Conservation (phyloP, 257 asterid genomes). For the Primulina tabacum region DNA sequence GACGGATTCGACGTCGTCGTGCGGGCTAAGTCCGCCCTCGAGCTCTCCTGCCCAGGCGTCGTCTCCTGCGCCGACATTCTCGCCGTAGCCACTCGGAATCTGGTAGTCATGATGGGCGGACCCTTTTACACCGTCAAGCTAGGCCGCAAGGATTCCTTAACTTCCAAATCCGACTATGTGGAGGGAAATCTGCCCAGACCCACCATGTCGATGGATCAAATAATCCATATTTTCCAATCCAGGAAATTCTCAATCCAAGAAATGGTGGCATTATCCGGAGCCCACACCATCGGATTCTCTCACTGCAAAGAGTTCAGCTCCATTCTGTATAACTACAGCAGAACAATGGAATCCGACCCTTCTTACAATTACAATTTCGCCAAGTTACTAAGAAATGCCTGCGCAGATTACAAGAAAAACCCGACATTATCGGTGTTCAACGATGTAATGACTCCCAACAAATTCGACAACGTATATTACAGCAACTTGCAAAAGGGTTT, state of each 20-base stretch:
- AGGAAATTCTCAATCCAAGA: slow-evolving; percentile 65
- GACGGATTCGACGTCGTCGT: slow-evolving; percentile 89
- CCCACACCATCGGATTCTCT: slow-evolving; percentile 93
- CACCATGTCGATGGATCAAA: slow-evolving; percentile 54
- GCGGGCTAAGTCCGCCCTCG: slow-evolving; percentile 84
- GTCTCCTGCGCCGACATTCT: slow-evolving; percentile 93
- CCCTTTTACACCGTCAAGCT: slow-evolving; percentile 60
- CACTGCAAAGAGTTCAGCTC: slow-evolving; percentile 87
- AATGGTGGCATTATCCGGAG: slow-evolving; percentile 86
- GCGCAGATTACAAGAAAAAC: slow-evolving; percentile 47
- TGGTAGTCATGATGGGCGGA: slow-evolving; percentile 79
- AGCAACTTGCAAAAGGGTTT: slow-evolving; percentile 62
- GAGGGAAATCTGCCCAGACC: slow-evolving; percentile 74
- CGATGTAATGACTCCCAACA: slow-evolving; percentile 67
- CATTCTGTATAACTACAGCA: slow-evolving; percentile 61
- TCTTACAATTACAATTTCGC: slow-evolving; percentile 71
- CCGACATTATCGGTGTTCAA: slow-evolving; percentile 82
- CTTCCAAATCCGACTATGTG: slow-evolving; percentile 46
- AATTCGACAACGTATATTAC: slow-evolving; percentile 69
- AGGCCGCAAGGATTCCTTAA: slow-evolving; percentile 66
- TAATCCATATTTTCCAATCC: slow-evolving; percentile 50
- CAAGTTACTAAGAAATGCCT: slow-evolving; percentile 47
- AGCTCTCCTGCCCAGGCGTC: slow-evolving; percentile 75
- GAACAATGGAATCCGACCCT: slow-evolving; percentile 49
- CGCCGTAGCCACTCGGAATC: slow-evolving; percentile 78